Evolutionary conservation across 306 rosid species (phyloP), one percentile per base, ranked within the genome.

Genomic region (Senna siamea): DNA sequence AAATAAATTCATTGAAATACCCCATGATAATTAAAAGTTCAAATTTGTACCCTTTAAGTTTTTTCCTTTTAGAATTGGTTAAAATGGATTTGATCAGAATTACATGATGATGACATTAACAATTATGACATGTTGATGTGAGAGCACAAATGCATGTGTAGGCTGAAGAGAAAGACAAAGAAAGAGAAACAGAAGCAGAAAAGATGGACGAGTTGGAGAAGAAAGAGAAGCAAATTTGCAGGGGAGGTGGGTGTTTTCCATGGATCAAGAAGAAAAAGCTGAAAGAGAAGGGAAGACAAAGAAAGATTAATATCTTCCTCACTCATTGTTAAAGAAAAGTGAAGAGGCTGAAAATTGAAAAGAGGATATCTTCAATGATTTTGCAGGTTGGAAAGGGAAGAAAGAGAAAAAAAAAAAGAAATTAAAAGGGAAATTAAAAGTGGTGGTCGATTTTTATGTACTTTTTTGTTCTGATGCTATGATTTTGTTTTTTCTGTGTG

Each of bases 241-340:
- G 17, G 54, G 64, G 57, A 72, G 5, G 77, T 51, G 97, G 99
- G 73, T 94, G 99, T 76, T 87, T 94, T 77, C 74, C 97, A 73
- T 94, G 99, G 99, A 88, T 89, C 83, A 89, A 75, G 78, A 88
- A 72, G 69, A 86, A 78, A 79, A 81, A 76, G 44, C 79, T 69
- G 30, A 85, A 84, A 82, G 89, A 85, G 48, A 90, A 83, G 73
- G 86, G 85, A 46, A 88, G 73, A 72, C 71, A 80, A 18, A 83
- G 78, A 88, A 89, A 55, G 81, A 78, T 69, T 61, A 82, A 77
- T 26, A 76, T 76, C 54, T 79, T 81, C 72, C 35, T 74, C 63
- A 46, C 78, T n/a, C 77, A 72, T 73, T 91, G 91, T 76, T 78
- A 72, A 68, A 54, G 28, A 28, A 70, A 51, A 59, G 35, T 18